Evolutionary conservation across 805 yeast genomes (phyloP).

Genomic region (Kregervanrija fluxuum): DNA sequence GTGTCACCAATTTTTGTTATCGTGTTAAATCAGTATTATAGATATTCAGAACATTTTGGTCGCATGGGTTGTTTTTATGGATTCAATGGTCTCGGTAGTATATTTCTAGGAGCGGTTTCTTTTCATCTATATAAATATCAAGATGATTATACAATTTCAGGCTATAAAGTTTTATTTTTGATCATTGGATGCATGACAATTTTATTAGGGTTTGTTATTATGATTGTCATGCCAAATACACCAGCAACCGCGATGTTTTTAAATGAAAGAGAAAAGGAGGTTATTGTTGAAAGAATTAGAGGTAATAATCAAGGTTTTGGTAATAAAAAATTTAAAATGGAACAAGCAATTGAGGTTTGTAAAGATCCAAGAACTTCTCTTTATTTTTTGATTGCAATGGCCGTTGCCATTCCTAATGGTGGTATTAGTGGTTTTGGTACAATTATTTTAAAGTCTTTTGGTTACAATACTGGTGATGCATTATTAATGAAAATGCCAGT

Average conservation of each 20-base stretch:
- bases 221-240: slow-evolving; percentile 45
- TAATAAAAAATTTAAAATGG: slow-evolving; percentile 42
- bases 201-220: slow-evolving; percentile 30
- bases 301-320: slow-evolving; percentile 56
- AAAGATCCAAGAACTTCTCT: slow-evolving; percentile 45
- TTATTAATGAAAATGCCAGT: slow-evolving; percentile 29
- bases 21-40: slow-evolving; percentile 23
- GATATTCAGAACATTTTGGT: slow-evolving; percentile 17
- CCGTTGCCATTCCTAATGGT: slow-evolving; percentile 49
- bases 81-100: slow-evolving; percentile 35
- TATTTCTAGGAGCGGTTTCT: slow-evolving; percentile 46
- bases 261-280: slow-evolving; percentile 36
- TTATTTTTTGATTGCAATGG: slow-evolving; percentile 36
- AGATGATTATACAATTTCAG: slow-evolving; percentile 22
- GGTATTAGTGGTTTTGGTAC: slow-evolving; percentile 45
- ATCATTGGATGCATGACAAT: slow-evolving; percentile 53
- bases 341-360: slow-evolving; percentile 49
- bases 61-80: slow-evolving; percentile 17
- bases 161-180: slow-evolving; percentile 57
- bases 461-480: slow-evolving; percentile 17
- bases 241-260: slow-evolving; percentile 48
- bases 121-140: slow-evolving; percentile 30
- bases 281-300: slow-evolving; percentile 50
- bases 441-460: slow-evolving; percentile 36
- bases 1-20: slow-evolving; percentile 27